Base-by-base conservation (phyloP, 495 filamentous ascomycete species). In the Pseudomonodictys pantanalensis region DNA sequence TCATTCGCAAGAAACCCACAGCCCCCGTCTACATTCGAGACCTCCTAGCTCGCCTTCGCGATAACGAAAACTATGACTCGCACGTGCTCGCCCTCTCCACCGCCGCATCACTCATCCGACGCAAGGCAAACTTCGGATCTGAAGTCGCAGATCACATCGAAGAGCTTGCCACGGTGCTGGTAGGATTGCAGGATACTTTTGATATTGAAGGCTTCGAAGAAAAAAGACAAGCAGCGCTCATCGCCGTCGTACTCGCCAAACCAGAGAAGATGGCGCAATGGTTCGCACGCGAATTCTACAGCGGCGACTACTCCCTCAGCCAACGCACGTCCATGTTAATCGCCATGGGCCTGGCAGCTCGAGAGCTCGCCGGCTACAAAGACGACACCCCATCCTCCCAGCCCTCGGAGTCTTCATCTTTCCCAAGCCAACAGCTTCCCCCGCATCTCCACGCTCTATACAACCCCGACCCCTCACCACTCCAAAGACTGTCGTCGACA, bases 11-110 rank as follows among this genome's bases (percentile, higher is more conserved):
- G 69, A 96, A 91, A 62, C 87, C 88, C 35, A 86, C 82, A 41
- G 83, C 92, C 10, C 95, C 92, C 24, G 91, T 97, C 78, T 98
- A 98, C 59, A 88, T 97, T 63, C 85, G 91, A 45, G 90, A 97
- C 64, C 77, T 99, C 35, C 83, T 97, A 42, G 69, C 74, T 25
- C 89, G 84, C 68, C 80, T 99, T 1, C 79, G 87, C 49, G 88
- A 96, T 58, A 83, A 82, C 2, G 91, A 96, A 38, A 86, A 86
- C 64, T 87, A 90, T 54, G 92, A 97, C 67, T 83, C 83, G 20
- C 86, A 95, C 69, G 84, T 87, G 43, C 78, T 97, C 6, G 90
- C 87, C 38, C 76, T 99, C 24, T 76, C 76, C 18, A 88, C 86
- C 2, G 90, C 90, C 0, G 84, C 91, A 5, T 74, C 78, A 0